Conservation (phyloP, 169 alveolate species). For the Plasmodium knowlesi region DNA sequence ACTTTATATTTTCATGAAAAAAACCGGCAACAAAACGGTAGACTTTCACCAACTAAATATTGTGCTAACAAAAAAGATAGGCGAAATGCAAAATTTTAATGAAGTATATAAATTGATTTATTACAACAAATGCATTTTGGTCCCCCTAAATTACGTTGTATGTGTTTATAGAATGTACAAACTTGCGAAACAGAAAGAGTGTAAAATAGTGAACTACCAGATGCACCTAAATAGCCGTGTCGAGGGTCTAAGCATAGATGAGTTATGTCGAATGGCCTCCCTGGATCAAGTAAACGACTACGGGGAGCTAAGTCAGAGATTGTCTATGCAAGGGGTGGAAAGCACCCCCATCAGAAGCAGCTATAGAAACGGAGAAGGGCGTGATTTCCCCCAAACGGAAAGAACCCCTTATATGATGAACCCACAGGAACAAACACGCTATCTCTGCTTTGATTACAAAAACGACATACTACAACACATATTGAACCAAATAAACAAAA, state of each 20-base stretch:
- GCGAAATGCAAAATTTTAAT: slow-evolving; percentile 41
- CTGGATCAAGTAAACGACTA: slow-evolving; percentile 17
- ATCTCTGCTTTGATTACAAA: slow-evolving; percentile 24
- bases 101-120: slow-evolving; percentile 69
- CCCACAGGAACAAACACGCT: not conserved
- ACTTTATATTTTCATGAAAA: slow-evolving; percentile 8
- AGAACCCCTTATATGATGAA: not conserved
- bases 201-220: slow-evolving; percentile 15
- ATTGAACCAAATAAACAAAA: slow-evolving; percentile 45
- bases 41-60: slow-evolving; percentile 53
- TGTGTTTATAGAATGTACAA: slow-evolving; percentile 65
- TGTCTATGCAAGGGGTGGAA: not conserved
- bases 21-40: slow-evolving; percentile 20
- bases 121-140: slow-evolving; percentile 61
- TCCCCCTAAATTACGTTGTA: slow-evolving; percentile 67
- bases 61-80: slow-evolving; percentile 46
- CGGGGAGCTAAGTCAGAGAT: not conserved
- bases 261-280: slow-evolving; percentile 7
- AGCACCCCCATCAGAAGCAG: not conserved
- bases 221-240: slow-evolving; percentile 23
- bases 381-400: not conserved
- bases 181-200: slow-evolving; percentile 35
- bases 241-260: slow-evolving; percentile 12
- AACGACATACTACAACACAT: slow-evolving; percentile 62
- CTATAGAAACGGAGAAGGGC: not conserved